These are phyloP conservation scores for Tylopilus vinaceipallidus DNA, from an alignment of 768 basidiomycete genomes.

Conservation along the genomic window DNA sequence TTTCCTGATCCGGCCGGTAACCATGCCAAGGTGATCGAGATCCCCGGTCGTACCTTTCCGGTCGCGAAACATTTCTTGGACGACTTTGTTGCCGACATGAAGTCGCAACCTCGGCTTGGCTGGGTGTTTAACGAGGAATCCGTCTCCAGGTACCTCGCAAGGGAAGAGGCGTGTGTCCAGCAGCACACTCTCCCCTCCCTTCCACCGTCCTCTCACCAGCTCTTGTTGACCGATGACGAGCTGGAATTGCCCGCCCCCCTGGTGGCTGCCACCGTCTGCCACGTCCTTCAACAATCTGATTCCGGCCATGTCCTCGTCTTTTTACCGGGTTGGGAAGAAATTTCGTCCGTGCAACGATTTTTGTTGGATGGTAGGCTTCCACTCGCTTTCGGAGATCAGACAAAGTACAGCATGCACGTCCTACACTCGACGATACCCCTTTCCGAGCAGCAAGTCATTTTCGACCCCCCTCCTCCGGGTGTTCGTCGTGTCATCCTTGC, in stretches of 20 bases:
- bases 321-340: conserved; percentile 93
- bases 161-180: conserved; percentile 43
- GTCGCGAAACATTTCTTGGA: conserved; percentile 82
- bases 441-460: conserved; percentile 85
- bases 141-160: conserved; percentile 68
- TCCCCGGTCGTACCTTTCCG: conserved; percentile 92
- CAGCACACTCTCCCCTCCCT: conserved; percentile 1
- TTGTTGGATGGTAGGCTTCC: conserved; percentile 54
- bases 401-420: conserved; percentile 68
- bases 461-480: conserved; percentile 74
- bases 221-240: conserved; percentile 42
- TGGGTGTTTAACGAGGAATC: conserved; percentile 75
- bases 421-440: conserved; percentile 89
- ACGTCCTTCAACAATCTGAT: conserved; percentile 69
- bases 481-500: conserved; percentile 87
- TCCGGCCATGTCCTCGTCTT: conserved; percentile 91
- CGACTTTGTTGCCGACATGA: conserved; percentile 60
- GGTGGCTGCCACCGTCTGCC: conserved; percentile 76
- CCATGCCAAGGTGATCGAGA: conserved; percentile 69
- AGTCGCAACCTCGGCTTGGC: conserved; percentile 33
- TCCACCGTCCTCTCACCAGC: conserved; percentile 7
- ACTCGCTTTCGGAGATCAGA: conserved; percentile 57
- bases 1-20: conserved; percentile 63
- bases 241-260: conserved; percentile 79
- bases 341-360: conserved; percentile 63